Evolutionary conservation across 257 asterid species (phyloP).

Genomic region (Misopates orontium): DNA sequence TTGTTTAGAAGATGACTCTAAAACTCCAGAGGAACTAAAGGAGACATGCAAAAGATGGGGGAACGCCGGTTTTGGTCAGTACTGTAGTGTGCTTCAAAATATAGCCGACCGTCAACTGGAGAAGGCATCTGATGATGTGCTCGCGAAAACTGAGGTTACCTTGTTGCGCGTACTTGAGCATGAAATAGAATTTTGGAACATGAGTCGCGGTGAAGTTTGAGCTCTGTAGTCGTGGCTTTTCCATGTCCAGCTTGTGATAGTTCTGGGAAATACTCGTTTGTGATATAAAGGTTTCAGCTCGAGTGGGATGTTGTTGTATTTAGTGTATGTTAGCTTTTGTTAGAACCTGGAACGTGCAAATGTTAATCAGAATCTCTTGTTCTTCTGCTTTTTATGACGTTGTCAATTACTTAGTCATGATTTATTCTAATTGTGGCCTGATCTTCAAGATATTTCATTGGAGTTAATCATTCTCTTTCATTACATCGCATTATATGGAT

Average conservation of each 20-base stretch:
- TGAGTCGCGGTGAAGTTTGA: slow-evolving; percentile 49
- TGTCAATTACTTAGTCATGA: not conserved
- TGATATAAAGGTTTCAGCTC: not conserved
- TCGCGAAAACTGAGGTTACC: slow-evolving; percentile 56
- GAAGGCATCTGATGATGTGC: slow-evolving; percentile 49
- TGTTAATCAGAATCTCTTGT: not conserved
- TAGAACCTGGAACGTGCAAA: not conserved
- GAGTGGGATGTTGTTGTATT: not conserved
- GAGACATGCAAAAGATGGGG: slow-evolving; percentile 82
- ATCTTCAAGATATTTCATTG: no score
- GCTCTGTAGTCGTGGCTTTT: not conserved
- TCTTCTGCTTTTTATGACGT: no score
- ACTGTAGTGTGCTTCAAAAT: slow-evolving; percentile 50
- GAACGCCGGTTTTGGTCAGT: slow-evolving; percentile 51
- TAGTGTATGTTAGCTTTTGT: not conserved
- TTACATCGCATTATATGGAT: no score
- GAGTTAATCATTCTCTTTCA: no score
- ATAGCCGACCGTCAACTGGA: slow-evolving; percentile 52
- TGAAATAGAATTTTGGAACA: slow-evolving; percentile 82
- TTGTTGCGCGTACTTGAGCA: slow-evolving; percentile 53
- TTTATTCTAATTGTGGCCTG: not conserved
- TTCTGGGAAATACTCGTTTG: not conserved
- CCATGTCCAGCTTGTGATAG: not conserved
- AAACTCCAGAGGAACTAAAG: slow-evolving; percentile 64
- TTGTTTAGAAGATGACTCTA: slow-evolving; percentile 61